phyloP scores from a whole-genome alignment of 2,329 filamentous ascomycete genomes.

The Alternaria sp. region DNA sequence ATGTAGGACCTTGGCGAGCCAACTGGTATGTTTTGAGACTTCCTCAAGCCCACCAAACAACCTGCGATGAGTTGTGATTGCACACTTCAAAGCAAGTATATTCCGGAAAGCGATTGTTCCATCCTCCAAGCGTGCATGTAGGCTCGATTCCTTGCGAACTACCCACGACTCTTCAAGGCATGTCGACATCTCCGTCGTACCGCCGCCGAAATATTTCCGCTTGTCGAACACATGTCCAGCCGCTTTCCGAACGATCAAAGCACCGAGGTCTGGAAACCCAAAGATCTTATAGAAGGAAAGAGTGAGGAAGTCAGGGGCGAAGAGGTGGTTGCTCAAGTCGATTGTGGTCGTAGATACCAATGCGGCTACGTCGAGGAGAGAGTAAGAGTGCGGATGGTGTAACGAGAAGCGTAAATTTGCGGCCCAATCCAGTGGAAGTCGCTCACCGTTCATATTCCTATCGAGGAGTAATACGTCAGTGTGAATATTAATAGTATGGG shows the following conservation, averaged over 20 bases:
- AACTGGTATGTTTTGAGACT: conserved; percentile 66
- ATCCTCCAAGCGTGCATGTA: conserved; percentile 71
- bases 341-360: conserved; percentile 69
- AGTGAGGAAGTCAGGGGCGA: conserved; percentile 80
- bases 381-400: conserved; percentile 64
- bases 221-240: conserved; percentile 64
- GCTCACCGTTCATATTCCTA: conserved; percentile 80
- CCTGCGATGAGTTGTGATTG: conserved; percentile 64
- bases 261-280: conserved; percentile 90
- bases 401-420: conserved; percentile 27
- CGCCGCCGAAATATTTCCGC: conserved; percentile 72
- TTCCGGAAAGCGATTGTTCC: conserved; percentile 72
- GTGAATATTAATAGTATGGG: background rate
- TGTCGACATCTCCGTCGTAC: conserved; percentile 67
- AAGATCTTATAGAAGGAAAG: conserved; percentile 97
- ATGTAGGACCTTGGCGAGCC: conserved; percentile 62
- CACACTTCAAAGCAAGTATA: conserved; percentile 69
- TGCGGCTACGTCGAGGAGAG: conserved; percentile 74
- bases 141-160: conserved; percentile 60
- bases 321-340: conserved; percentile 63
- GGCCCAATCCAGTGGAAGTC: conserved; percentile 72
- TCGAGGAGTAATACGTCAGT: background rate
- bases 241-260: conserved; percentile 78
- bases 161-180: conserved; percentile 63
- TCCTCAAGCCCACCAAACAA: conserved; percentile 67